phyloP scores from a whole-genome alignment of 2,329 filamentous ascomycete species.

The Coniochaeta prunicola region DNA sequence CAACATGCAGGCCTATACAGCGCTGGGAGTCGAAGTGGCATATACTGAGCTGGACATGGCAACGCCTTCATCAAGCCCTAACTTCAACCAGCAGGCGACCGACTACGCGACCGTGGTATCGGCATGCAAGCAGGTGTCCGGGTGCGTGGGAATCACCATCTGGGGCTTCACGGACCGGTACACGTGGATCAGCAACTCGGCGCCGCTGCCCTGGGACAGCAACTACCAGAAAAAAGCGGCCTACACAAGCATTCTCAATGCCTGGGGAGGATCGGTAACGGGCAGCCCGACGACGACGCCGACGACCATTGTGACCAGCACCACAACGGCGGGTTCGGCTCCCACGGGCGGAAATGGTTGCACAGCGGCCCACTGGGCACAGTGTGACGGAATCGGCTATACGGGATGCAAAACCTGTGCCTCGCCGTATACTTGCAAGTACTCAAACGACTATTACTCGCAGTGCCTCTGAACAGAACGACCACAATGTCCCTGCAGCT shows the following conservation, averaged over 20 bases:
- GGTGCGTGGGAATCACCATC: slow-evolving; percentile 27
- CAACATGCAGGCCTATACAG: slow-evolving; percentile 38
- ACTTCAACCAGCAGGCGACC: slow-evolving; percentile 32
- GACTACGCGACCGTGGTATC: slow-evolving; percentile 27
- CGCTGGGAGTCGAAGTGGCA: slow-evolving; percentile 42
- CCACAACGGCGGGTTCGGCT: neutral
- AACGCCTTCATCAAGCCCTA: slow-evolving; percentile 25
- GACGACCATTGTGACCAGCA: neutral
- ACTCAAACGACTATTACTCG: slow-evolving; percentile 24
- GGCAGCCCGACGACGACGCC: neutral
- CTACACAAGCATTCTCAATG: slow-evolving; percentile 7
- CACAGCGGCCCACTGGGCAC: slow-evolving; percentile 17
- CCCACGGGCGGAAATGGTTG: neutral
- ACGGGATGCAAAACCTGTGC: slow-evolving; percentile 22
- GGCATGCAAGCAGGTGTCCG: slow-evolving; percentile 16
- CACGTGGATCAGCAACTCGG: slow-evolving; percentile 18
- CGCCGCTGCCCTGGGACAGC: slow-evolving; percentile 7
- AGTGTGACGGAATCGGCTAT: slow-evolving; percentile 27
- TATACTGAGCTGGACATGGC: slow-evolving; percentile 53
- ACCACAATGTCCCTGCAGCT: neutral
- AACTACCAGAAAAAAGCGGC: slow-evolving; percentile 9
- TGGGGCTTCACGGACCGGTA: slow-evolving; percentile 28
- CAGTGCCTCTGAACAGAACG: slow-evolving; percentile 23
- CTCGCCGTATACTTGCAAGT: slow-evolving; percentile 20
- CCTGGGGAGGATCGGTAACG: neutral